These are phyloP conservation scores for Candida namnaoensis DNA, from an alignment of 805 yeast species.

Conservation along the genomic window DNA sequence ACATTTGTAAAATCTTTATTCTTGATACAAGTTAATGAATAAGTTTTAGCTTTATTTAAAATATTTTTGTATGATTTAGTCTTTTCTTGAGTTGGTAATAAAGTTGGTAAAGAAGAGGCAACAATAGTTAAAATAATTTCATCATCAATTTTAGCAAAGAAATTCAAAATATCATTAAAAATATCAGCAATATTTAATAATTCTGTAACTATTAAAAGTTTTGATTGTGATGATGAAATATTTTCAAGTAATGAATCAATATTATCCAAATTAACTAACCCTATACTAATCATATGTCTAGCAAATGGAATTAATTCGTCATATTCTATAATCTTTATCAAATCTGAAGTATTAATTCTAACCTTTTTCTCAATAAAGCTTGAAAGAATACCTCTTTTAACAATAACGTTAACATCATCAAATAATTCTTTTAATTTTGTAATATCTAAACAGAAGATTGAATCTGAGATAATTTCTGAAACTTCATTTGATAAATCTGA, in stretches of 20 bases:
- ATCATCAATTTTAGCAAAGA: background rate
- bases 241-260: conserved; percentile 2
- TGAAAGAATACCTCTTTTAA: conserved; percentile 7
- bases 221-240: background rate
- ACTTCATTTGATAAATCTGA: background rate
- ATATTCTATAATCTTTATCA: background rate
- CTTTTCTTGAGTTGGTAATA: background rate
- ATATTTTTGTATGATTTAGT: background rate
- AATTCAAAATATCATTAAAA: too few species aligned
- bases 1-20: conserved; percentile 20
- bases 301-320: conserved; percentile 1
- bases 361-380: conserved; percentile 9
- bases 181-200: background rate
- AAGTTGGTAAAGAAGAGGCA: background rate
- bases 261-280: conserved; percentile 11
- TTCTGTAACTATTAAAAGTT: background rate
- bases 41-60: conserved; percentile 2
- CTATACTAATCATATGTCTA: conserved; percentile 3
- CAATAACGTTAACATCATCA: too few species aligned
- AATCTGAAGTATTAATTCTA: conserved; percentile 4
- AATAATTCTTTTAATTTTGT: background rate
- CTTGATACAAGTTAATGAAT: conserved; percentile 11
- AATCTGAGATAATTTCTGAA: background rate
- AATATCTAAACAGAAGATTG: background rate
- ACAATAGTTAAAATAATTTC: background rate